Evolutionary conservation across 2,329 filamentous ascomycete genomes (phyloP).

Genomic region (Pseudomassariella vexata): DNA sequence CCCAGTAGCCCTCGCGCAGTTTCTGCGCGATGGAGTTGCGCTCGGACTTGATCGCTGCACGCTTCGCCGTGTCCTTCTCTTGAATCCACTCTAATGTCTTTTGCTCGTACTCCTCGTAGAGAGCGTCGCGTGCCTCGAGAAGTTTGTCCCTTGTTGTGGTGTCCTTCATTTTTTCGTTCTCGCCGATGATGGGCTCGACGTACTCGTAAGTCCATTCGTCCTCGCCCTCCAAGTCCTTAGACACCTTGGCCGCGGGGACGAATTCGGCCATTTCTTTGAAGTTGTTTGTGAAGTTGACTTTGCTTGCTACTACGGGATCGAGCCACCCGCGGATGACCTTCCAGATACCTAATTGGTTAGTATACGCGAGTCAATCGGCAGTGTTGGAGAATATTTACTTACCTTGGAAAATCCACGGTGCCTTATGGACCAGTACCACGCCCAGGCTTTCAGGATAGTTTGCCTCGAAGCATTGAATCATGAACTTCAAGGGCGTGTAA

Average conservation of each 20-base stretch:
- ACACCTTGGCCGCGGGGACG: conserved; percentile 64
- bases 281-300: conserved; percentile 89
- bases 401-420: conserved; percentile 96
- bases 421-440: conserved; percentile 86
- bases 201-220: conserved; percentile 84
- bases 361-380: conserved; percentile 32
- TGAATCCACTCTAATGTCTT: conserved; percentile 72
- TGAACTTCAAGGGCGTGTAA: conserved; percentile 94
- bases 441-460: conserved; percentile 95
- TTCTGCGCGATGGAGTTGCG: conserved; percentile 56
- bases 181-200: conserved; percentile 65
- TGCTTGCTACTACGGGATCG: conserved; percentile 89
- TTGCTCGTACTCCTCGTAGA: conserved; percentile 70
- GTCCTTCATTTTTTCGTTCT: conserved; percentile 72
- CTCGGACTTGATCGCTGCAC: conserved; percentile 45
- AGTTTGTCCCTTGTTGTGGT: conserved; percentile 57
- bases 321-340: conserved; percentile 93
- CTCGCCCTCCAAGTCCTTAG: conserved; percentile 78
- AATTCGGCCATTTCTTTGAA: conserved; percentile 72
- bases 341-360: conserved; percentile 76
- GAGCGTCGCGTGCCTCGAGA: conserved; percentile 52
- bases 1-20: conserved; percentile 77
- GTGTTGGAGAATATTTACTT: conserved; percentile 28
- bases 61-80: conserved; percentile 38
- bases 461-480: conserved; percentile 99